phyloP scores from a whole-genome alignment of 1,284 basidiomycete species.

The Wolfiporia cocos region DNA sequence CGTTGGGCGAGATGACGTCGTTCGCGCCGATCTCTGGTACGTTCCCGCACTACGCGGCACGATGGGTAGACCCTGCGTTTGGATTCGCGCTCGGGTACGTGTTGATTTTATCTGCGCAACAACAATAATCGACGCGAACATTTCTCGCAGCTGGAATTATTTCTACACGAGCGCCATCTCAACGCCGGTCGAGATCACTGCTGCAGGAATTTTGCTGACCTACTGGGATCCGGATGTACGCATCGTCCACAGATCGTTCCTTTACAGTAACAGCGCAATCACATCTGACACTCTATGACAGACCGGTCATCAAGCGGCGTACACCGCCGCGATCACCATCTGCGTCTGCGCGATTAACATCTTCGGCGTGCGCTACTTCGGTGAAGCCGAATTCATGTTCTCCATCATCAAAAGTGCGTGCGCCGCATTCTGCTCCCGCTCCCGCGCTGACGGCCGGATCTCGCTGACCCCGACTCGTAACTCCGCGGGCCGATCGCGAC shows the following conservation, averaged over 20 bases:
- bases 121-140: too few relatives aligned
- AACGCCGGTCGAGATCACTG: slow-evolving; percentile 72
- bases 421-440: too few relatives aligned
- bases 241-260: slow-evolving; percentile 1
- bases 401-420: slow-evolving; percentile 55
- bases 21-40: slow-evolving; percentile 69
- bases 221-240: slow-evolving; percentile 76
- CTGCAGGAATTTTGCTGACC: slow-evolving; percentile 65
- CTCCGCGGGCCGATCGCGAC: too few relatives aligned
- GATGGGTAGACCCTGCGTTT: slow-evolving; percentile 73
- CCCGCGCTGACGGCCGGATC: too few relatives aligned
- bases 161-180: slow-evolving; percentile 53
- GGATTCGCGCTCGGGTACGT: slow-evolving; percentile 53
- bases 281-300: too few relatives aligned
- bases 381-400: slow-evolving; percentile 55
- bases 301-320: slow-evolving; percentile 55
- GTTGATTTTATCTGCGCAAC: neutral
- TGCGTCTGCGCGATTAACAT: slow-evolving; percentile 67
- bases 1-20: slow-evolving; percentile 67
- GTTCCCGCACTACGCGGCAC: slow-evolving; percentile 64
- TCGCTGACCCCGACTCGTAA: too few relatives aligned
- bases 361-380: slow-evolving; percentile 57
- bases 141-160: slow-evolving; percentile 30
- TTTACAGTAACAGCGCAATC: too few relatives aligned
- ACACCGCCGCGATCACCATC: slow-evolving; percentile 59